Conservation (phyloP, 208 protist species). For the Novymonas esmeraldas region DNA sequence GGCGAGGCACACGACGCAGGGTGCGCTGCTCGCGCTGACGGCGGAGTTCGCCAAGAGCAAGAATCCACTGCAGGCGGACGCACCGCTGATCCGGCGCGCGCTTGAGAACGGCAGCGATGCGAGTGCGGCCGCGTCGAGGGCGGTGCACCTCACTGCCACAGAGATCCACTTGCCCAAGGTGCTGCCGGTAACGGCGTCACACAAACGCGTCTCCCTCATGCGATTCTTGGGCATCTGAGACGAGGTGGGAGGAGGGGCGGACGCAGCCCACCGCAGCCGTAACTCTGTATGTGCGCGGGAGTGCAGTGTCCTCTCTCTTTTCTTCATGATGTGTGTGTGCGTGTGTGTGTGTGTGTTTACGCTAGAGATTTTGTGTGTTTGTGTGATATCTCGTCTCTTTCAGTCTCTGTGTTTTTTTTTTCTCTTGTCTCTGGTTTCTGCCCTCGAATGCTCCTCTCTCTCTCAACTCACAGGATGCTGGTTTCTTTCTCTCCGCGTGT, state of each 20-base stretch:
- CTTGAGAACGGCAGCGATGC: not conserved
- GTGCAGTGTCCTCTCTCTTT: not conserved
- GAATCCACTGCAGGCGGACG: not conserved
- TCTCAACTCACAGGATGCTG: not conserved
- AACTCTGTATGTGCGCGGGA: no score
- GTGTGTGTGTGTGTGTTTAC: slow-evolving; percentile 8
- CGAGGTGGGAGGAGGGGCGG: no score
- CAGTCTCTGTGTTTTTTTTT: slow-evolving; percentile 6
- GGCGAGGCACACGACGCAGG: no score
- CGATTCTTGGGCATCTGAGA: not conserved
- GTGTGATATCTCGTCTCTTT: not conserved
- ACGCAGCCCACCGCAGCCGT: no score
- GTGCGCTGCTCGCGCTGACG: no score
- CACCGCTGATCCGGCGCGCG: not conserved
- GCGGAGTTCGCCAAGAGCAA: not conserved
- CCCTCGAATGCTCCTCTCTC: no score
- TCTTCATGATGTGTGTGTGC: not conserved
- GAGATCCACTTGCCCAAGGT: slow-evolving; percentile 20
- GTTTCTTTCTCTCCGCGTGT: not conserved
- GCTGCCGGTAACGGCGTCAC: not conserved
- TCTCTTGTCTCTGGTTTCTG: not conserved
- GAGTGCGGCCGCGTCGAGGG: not conserved
- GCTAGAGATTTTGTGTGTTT: not conserved
- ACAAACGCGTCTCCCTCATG: not conserved
- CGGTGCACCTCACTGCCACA: slow-evolving; percentile 7